Percentiles rank a stretch among this genome's conserved stretches.
Conservation (phyloP, 164 flowering plant species). For the Brasenia schreberi region DNA sequence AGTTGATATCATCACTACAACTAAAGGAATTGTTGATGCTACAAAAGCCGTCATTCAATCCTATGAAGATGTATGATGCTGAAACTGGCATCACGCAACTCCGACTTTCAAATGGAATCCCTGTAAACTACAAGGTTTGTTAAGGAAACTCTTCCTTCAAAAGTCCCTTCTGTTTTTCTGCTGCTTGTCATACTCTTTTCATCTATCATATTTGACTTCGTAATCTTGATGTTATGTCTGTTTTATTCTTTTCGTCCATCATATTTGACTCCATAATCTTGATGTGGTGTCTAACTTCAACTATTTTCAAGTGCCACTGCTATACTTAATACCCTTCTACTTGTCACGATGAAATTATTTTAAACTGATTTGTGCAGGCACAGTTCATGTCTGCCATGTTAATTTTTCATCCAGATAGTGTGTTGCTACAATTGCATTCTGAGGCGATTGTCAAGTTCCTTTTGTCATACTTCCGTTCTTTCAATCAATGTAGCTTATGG, state of each 20-base stretch:
- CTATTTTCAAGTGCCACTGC: not conserved
- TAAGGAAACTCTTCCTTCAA: not conserved
- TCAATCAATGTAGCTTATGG: too few species aligned
- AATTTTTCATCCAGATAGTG: too few species aligned
- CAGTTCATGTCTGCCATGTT: too few species aligned
- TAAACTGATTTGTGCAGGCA: not conserved
- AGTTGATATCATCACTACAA: conserved; percentile 54
- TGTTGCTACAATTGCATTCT: too few species aligned
- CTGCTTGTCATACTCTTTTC: not conserved
- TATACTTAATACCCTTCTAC: not conserved
- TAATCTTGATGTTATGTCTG: not conserved
- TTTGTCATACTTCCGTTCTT: too few species aligned
- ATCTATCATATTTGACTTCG: too few species aligned
- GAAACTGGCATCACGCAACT: conserved; percentile 84
- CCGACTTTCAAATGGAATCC: conserved; percentile 91
- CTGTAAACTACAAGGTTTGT: conserved; percentile 86
- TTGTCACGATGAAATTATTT: not conserved
- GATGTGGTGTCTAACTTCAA: not conserved
- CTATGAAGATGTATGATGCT: conserved; percentile 45
- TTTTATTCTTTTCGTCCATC: not conserved
- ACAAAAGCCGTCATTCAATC: conserved; percentile 41
- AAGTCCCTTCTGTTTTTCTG: not conserved
- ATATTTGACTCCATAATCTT: too few species aligned
- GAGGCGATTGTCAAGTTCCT: too few species aligned
- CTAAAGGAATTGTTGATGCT: conserved; percentile 48